phyloP scores from a whole-genome alignment of 192 early-diverging fungal genomes.

The Glomus cerebriforme region DNA sequence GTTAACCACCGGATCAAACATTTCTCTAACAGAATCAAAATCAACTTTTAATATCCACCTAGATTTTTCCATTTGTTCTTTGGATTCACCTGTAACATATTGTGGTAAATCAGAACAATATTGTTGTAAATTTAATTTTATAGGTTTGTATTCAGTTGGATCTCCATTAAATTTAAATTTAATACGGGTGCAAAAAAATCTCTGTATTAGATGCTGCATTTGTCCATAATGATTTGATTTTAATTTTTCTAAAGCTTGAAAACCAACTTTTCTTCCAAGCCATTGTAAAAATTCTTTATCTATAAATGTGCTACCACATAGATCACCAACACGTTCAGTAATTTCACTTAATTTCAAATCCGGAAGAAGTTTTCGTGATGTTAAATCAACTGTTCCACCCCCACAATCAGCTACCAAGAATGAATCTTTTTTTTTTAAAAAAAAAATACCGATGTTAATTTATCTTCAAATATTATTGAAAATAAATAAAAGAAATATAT shows the following conservation, averaged over 20 bases:
- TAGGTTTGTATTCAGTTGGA: not conserved
- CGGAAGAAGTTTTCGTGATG: slow-evolving; percentile 20
- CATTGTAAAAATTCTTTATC: slow-evolving; percentile 20
- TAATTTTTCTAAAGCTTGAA: slow-evolving; percentile 14
- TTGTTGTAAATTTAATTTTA: slow-evolving; percentile 12
- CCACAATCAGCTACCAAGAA: slow-evolving; percentile 51
- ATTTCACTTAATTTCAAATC: slow-evolving; percentile 26
- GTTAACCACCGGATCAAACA: slow-evolving; percentile 58
- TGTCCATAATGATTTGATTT: slow-evolving; percentile 9
- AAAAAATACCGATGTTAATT: no score
- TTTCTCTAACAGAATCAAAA: slow-evolving; percentile 48
- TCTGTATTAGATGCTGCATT: slow-evolving; percentile 18
- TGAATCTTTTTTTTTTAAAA: not conserved
- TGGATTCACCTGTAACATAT: slow-evolving; percentile 35
- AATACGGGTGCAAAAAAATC: slow-evolving; percentile 3
- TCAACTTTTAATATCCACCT: slow-evolving; percentile 47
- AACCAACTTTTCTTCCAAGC: slow-evolving; percentile 14
- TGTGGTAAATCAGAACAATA: not conserved
- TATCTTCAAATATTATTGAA: no score
- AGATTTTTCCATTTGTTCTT: slow-evolving; percentile 23
- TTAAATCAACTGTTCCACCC: slow-evolving; percentile 51
- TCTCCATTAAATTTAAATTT: slow-evolving; percentile 19
- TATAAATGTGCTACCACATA: slow-evolving; percentile 10
- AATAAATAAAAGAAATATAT: not conserved
- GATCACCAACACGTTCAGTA: slow-evolving; percentile 19